These are phyloP conservation scores for Arxiozyma slooffiae DNA, from an alignment of 1,139 yeast species.

Conservation along the genomic window DNA sequence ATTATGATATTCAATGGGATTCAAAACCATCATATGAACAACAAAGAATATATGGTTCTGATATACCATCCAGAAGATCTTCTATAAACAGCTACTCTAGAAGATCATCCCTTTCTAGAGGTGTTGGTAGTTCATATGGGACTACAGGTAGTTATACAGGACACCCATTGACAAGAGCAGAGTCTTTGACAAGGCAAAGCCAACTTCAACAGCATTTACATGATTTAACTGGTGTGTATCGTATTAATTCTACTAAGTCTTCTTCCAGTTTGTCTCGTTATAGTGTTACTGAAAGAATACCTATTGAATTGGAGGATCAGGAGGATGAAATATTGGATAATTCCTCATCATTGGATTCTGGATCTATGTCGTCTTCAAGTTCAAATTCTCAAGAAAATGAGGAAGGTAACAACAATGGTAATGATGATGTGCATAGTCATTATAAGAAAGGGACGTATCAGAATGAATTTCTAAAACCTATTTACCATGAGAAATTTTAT, in stretches of 20 bases:
- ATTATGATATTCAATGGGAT: conserved; percentile 64
- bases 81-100: conserved; percentile 17
- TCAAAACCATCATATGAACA: conserved; percentile 38
- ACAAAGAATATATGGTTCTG: conserved; percentile 30
- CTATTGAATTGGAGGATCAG: conserved; percentile 32
- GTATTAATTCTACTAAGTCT: conserved; percentile 21
- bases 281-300: conserved; percentile 39
- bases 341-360: conserved; percentile 15
- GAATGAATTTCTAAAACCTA: conserved; percentile 28
- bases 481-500: conserved; percentile 36
- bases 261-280: conserved; percentile 31
- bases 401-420: conserved; percentile 17
- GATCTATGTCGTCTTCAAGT: conserved; percentile 12
- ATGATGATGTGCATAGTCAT: conserved; percentile 21
- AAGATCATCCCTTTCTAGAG: conserved; percentile 10
- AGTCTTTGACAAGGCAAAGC: conserved; percentile 2
- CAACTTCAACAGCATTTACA: conserved; percentile 2
- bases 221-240: background rate
- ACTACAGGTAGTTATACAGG: conserved; percentile 11
- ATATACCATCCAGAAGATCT: conserved; percentile 23
- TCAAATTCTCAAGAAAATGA: conserved; percentile 17
- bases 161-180: conserved; percentile 12
- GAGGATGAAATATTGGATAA: conserved; percentile 18
- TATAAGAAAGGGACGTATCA: conserved; percentile 18
- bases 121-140: conserved; percentile 10